Percentiles rank a stretch among this genome's conserved stretches.
phyloP scores from a whole-genome alignment of 2,329 filamentous ascomycete species.

The Cordyceps fumosorosea region DNA sequence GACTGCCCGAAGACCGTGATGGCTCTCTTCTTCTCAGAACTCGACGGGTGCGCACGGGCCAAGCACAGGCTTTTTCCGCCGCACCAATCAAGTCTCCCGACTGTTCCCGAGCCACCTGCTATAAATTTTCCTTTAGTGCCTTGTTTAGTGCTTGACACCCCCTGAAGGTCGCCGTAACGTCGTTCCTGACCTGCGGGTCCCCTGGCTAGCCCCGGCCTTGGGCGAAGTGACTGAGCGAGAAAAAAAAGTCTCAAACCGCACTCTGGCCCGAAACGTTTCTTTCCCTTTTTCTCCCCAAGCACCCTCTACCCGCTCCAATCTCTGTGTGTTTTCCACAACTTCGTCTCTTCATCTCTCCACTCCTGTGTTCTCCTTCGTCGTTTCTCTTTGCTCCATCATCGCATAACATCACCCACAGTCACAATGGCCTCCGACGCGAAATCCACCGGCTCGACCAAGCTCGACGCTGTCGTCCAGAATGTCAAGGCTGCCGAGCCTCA shows the following conservation, averaged over 20 bases:
- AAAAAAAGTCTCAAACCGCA: constrained; percentile 15
- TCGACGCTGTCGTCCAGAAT: constrained; percentile 38
- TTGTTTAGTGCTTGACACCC: background rate
- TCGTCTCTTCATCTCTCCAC: constrained; percentile 24
- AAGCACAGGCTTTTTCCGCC: background rate
- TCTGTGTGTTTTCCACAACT: constrained; percentile 11
- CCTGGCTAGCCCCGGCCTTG: constrained; percentile 2
- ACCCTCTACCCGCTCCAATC: constrained; percentile 10
- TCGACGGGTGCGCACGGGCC: background rate
- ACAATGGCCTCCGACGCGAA: constrained; percentile 37
- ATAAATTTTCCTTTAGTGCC: constrained; percentile 7
- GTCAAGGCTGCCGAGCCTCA: constrained; percentile 34
- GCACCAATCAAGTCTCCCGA: constrained; percentile 10
- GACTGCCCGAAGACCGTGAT: background rate
- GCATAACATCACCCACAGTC: constrained; percentile 22
- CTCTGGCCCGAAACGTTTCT: constrained; percentile 6
- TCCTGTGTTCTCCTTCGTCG: constrained; percentile 17
- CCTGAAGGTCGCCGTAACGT: background rate
- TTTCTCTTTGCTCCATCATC: constrained; percentile 13
- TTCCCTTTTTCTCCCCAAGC: constrained; percentile 13
- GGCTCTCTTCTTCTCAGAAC: background rate
- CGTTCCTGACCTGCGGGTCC: background rate
- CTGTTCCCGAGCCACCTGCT: constrained; percentile 11
- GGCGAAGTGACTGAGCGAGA: background rate
- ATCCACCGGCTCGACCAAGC: constrained; percentile 36